Conservation (phyloP, 371 early-diverging fungal species). For the Fennellomyces sp. region DNA sequence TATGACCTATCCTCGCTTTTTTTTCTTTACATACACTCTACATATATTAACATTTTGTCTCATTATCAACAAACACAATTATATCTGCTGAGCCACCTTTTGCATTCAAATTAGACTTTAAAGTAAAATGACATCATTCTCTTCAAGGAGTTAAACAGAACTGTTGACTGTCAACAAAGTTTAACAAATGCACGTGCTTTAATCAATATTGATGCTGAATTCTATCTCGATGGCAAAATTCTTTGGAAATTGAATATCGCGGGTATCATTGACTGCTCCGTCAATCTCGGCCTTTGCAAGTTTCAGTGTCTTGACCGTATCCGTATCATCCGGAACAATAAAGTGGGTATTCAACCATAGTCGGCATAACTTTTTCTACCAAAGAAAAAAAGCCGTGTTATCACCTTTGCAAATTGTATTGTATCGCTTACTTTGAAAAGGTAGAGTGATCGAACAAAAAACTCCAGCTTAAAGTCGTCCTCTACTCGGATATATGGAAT, state of each 20-base stretch:
- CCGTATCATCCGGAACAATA: constrained; percentile 15
- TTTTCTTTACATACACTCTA: too few relatives aligned
- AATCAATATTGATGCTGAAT: constrained; percentile 12
- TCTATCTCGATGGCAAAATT: constrained; percentile 27
- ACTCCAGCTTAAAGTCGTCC: constrained; percentile 54
- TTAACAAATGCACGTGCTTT: background rate
- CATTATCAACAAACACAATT: too few relatives aligned
- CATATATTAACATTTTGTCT: too few relatives aligned
- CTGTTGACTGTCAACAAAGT: background rate
- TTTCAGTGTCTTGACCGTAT: constrained; percentile 19
- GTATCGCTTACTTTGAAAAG: constrained; percentile 17
- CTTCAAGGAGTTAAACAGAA: too few relatives aligned
- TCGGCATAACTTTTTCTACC: constrained; percentile 33
- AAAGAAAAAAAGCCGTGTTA: background rate
- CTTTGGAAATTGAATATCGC: constrained; percentile 18
- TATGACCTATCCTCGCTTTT: too few relatives aligned
- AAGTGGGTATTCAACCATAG: constrained; percentile 61
- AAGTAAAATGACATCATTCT: too few relatives aligned
- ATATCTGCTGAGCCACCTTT: background rate
- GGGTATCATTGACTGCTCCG: constrained; percentile 22
- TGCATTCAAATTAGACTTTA: too few relatives aligned
- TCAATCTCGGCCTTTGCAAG: constrained; percentile 46
- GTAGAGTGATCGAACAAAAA: constrained; percentile 36
- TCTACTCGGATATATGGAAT: constrained; percentile 26
- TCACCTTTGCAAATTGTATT: background rate